These are phyloP conservation scores for Diplotaxis tenuifolia DNA, from an alignment of 345 rosid genomes.

Conservation along the genomic window DNA sequence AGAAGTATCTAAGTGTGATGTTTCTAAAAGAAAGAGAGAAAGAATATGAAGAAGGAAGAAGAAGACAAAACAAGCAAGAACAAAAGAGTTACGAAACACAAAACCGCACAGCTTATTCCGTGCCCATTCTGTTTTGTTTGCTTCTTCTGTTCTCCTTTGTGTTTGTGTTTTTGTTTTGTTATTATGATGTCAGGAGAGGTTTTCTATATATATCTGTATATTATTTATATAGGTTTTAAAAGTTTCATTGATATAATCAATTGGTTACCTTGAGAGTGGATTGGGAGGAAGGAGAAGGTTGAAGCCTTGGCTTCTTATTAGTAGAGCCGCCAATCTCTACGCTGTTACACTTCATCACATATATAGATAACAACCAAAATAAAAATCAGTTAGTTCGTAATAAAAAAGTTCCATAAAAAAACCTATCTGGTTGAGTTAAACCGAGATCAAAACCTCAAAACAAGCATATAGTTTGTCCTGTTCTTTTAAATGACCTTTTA, in stretches of 20 bases:
- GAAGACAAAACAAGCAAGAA: conserved; percentile 73
- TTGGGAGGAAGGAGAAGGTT: conserved; percentile 65
- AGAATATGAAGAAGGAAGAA: conserved; percentile 54
- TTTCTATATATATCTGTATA: background rate
- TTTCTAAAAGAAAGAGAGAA: conserved; percentile 26
- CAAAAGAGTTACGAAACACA: conserved; percentile 42
- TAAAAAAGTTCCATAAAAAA: background rate
- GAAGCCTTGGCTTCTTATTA: conserved; percentile 86
- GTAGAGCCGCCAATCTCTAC: conserved; percentile 62
- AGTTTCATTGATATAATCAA: conserved; percentile 2
- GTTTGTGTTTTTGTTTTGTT: conserved; percentile 40
- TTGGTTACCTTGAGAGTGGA: conserved; percentile 72
- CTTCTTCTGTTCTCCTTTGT: conserved; percentile 39
- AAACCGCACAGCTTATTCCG: conserved; percentile 43
- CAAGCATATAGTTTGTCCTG: conserved; percentile 2
- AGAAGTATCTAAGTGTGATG: background rate
- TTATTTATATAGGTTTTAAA: conserved; percentile 3
- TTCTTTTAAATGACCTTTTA: conserved; percentile 9
- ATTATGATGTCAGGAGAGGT: conserved; percentile 35
- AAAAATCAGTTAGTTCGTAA: conserved; percentile 1
- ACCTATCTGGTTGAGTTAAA: conserved; percentile 8
- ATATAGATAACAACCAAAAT: conserved; percentile 14
- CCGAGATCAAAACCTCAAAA: conserved; percentile 24
- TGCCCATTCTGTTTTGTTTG: conserved; percentile 42
- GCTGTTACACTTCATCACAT: conserved; percentile 66